These are phyloP conservation scores for Hymenoscyphus fructigenus DNA, from an alignment of 2,329 filamentous ascomycete genomes.

Conservation along the genomic window DNA sequence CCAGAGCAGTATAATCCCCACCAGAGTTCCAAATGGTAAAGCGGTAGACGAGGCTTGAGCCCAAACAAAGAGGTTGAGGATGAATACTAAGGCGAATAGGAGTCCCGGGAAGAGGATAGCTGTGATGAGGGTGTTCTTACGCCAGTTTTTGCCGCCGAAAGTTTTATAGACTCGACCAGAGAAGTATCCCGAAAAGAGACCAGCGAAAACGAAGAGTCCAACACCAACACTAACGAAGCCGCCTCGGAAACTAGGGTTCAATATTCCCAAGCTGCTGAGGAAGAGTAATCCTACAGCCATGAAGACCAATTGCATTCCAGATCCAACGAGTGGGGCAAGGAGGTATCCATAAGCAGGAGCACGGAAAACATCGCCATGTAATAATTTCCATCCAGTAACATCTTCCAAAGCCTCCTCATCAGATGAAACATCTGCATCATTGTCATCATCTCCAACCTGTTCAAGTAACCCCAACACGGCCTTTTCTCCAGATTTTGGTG, in stretches of 20 bases:
- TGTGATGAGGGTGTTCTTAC: constrained; percentile 74
- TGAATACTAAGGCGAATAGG: constrained; percentile 70
- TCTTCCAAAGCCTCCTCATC: constrained; percentile 78
- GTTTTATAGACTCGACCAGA: constrained; percentile 81
- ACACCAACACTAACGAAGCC: constrained; percentile 84
- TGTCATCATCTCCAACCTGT: constrained; percentile 52
- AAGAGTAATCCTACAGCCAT: constrained; percentile 72
- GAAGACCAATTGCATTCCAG: constrained; percentile 82
- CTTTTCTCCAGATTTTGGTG: constrained; percentile 52
- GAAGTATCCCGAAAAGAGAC: constrained; percentile 84
- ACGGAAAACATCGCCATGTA: constrained; percentile 87
- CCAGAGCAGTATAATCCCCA: constrained; percentile 75
- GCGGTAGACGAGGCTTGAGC: constrained; percentile 85
- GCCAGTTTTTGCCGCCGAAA: constrained; percentile 73
- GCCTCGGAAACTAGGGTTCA: constrained; percentile 87
- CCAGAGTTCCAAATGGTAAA: constrained; percentile 76
- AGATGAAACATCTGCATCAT: constrained; percentile 54
- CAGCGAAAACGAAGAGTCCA: constrained; percentile 80
- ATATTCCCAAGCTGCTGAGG: constrained; percentile 71
- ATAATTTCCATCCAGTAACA: constrained; percentile 81
- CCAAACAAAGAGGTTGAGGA: constrained; percentile 88
- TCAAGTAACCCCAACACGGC: constrained; percentile 57
- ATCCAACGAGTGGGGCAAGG: constrained; percentile 78
- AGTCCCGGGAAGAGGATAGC: constrained; percentile 77
- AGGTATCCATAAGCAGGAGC: constrained; percentile 68